Evolutionary conservation across 305 asterid species (phyloP).

Genomic region (Ajuga reptans): DNA sequence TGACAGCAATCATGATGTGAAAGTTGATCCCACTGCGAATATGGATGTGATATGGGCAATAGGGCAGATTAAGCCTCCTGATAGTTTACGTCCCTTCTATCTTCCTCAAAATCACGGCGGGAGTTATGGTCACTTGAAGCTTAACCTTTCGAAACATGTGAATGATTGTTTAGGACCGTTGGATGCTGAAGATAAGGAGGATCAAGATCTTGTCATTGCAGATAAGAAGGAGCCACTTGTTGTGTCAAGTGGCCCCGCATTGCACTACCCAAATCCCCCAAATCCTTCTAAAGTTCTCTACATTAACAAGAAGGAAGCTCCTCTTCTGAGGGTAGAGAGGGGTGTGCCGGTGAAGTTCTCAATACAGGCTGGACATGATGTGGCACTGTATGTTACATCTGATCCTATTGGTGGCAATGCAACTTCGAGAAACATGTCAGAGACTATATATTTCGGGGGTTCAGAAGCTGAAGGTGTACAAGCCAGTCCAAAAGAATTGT

Average conservation of each 20-base stretch:
- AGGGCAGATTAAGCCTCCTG: slow-evolving; percentile 87
- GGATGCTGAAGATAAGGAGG: slow-evolving; percentile 90
- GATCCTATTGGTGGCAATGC: slow-evolving; percentile 98
- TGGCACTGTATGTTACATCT: slow-evolving; percentile 83
- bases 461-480: slow-evolving; percentile 90
- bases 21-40: slow-evolving; percentile 41
- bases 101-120: slow-evolving; percentile 95
- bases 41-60: slow-evolving; percentile 91
- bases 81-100: slow-evolving; percentile 71
- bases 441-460: slow-evolving; percentile 87
- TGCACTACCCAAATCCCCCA: slow-evolving; percentile 93
- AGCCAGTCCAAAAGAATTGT: slow-evolving; percentile 74
- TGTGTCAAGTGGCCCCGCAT: slow-evolving; percentile 59
- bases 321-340: slow-evolving; percentile 87
- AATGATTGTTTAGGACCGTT: slow-evolving; percentile 86
- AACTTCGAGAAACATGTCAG: slow-evolving; percentile 67
- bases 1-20: slow-evolving; percentile 53
- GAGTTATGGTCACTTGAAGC: slow-evolving; percentile 63
- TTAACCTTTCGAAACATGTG: slow-evolving; percentile 56
- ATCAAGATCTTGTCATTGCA: slow-evolving; percentile 90
- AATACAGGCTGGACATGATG: slow-evolving; percentile 94
- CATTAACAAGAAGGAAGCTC: slow-evolving; percentile 90
- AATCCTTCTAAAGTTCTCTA: slow-evolving; percentile 83
- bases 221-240: slow-evolving; percentile 84
- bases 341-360: slow-evolving; percentile 88